Conservation (phyloP, 768 basidiomycete genomes). For the Mrakia blollopis region DNA sequence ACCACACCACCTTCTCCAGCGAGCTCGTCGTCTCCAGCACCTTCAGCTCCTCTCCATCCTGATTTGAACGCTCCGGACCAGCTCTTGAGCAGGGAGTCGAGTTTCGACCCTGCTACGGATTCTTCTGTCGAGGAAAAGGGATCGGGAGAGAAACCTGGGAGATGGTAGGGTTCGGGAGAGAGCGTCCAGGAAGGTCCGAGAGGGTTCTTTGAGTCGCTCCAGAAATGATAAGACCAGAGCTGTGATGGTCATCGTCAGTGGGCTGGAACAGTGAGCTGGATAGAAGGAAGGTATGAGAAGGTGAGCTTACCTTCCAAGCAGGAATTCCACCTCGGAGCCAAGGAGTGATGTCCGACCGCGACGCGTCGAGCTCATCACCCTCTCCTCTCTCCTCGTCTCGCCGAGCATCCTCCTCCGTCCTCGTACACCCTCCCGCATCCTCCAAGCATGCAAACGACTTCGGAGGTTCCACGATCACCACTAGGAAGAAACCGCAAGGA, state of each 20-base stretch:
- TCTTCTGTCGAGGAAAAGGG: background rate
- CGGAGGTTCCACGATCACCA: conserved; percentile 11
- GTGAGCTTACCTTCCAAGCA: conserved; percentile 17
- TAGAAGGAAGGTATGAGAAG: background rate
- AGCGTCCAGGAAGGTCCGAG: conserved; percentile 23
- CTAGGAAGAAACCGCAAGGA: background rate
- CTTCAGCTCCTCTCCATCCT: background rate
- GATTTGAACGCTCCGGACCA: background rate
- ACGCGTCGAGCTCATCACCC: background rate
- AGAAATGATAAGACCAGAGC: conserved; percentile 22
- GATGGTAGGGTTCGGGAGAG: conserved; percentile 8
- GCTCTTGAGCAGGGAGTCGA: background rate
- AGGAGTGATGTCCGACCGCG: background rate
- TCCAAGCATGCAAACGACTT: conserved; percentile 8
- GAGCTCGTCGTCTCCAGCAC: background rate
- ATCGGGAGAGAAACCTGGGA: background rate
- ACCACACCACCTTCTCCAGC: background rate
- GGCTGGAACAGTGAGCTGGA: background rate
- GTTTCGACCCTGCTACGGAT: background rate
- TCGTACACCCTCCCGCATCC: background rate
- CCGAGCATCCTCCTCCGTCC: background rate
- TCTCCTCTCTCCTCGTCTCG: background rate
- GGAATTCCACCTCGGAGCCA: conserved; percentile 8
- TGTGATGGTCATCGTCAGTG: background rate
- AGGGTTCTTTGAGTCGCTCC: conserved; percentile 6